These are phyloP conservation scores for Phaeosphaeriaceae sp. DNA, from an alignment of 2,329 filamentous ascomycete genomes.

Conservation along the genomic window DNA sequence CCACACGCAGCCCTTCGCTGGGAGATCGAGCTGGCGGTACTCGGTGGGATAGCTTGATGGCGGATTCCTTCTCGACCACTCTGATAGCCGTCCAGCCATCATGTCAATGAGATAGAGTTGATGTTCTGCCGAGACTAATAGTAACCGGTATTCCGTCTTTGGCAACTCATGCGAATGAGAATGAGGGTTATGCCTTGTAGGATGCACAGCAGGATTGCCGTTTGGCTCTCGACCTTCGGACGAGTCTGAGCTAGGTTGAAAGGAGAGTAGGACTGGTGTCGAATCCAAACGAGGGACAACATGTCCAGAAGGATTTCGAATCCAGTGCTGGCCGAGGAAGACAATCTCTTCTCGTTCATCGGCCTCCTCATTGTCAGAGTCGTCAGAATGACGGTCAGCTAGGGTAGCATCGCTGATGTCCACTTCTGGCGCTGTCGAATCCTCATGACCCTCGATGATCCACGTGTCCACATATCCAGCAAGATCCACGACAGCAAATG, in stretches of 20 bases:
- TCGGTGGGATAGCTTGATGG: slow-evolving; percentile 75
- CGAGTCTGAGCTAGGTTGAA: slow-evolving; percentile 48
- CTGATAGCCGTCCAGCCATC: slow-evolving; percentile 75
- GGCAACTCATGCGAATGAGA: slow-evolving; percentile 65
- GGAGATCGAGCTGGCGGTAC: slow-evolving; percentile 77
- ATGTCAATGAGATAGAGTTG: slow-evolving; percentile 82
- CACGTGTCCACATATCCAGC: slow-evolving; percentile 89
- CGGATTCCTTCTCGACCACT: slow-evolving; percentile 87
- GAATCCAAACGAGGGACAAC: slow-evolving; percentile 55
- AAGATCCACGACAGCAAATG: slow-evolving; percentile 81
- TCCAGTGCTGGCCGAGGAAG: slow-evolving; percentile 72
- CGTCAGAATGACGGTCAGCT: slow-evolving; percentile 38
- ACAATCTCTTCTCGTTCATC: slow-evolving; percentile 52
- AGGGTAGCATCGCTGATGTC: slow-evolving; percentile 44
- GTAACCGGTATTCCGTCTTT: slow-evolving; percentile 60
- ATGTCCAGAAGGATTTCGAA: slow-evolving; percentile 71
- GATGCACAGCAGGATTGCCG: slow-evolving; percentile 57
- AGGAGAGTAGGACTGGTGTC: slow-evolving; percentile 54
- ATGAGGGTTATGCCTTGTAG: slow-evolving; percentile 59
- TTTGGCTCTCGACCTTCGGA: slow-evolving; percentile 42
- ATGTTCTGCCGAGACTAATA: slow-evolving; percentile 69
- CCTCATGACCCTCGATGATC: slow-evolving; percentile 69
- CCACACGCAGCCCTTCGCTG: slow-evolving; percentile 86
- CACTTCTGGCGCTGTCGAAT: slow-evolving; percentile 53
- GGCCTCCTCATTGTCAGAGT: slow-evolving; percentile 57